A percentile compares a stretch with the other conserved stretches of the same genome.
Evolutionary conservation across 805 yeast genomes (phyloP).

Genomic region (Grigorovia yakushimaensis): DNA sequence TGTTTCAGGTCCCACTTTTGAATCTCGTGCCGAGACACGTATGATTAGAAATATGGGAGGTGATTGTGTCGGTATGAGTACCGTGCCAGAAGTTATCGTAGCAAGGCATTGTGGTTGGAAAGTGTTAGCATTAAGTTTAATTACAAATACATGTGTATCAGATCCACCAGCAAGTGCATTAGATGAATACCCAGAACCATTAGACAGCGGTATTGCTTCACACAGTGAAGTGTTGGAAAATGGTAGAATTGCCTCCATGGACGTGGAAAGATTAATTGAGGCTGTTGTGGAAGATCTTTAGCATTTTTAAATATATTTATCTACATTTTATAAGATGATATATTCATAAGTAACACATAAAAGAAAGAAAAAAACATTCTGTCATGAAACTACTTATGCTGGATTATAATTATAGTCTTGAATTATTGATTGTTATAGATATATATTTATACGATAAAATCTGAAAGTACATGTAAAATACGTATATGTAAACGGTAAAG

Average conservation of each 20-base stretch:
- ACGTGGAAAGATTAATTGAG: slow-evolving; percentile 63
- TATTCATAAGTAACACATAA: too few species aligned
- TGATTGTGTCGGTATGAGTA: slow-evolving; percentile 96
- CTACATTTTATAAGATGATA: too few species aligned
- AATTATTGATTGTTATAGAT: too few species aligned
- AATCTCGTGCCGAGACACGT: slow-evolving; percentile 85
- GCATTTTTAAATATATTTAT: too few species aligned
- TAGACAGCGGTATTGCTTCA: slow-evolving; percentile 71
- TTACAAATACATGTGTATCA: slow-evolving; percentile 74
- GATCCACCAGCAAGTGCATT: slow-evolving; percentile 60
- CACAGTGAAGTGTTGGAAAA: slow-evolving; percentile 87
- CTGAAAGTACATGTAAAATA: too few species aligned
- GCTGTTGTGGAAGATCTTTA: slow-evolving; percentile 41
- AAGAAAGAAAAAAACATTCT: not conserved
- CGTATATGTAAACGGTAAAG: too few species aligned
- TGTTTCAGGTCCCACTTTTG: slow-evolving; percentile 92
- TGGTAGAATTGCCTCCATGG: slow-evolving; percentile 71
- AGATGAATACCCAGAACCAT: slow-evolving; percentile 41
- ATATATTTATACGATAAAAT: too few species aligned
- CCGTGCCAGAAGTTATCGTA: slow-evolving; percentile 90
- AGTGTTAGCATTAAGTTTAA: slow-evolving; percentile 76
- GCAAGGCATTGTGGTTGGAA: slow-evolving; percentile 82
- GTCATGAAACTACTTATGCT: too few species aligned
- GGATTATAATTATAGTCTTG: too few species aligned
- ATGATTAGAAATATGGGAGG: slow-evolving; percentile 65